phyloP scores from a whole-genome alignment of 495 filamentous ascomycete genomes.

The Podospora comata region DNA sequence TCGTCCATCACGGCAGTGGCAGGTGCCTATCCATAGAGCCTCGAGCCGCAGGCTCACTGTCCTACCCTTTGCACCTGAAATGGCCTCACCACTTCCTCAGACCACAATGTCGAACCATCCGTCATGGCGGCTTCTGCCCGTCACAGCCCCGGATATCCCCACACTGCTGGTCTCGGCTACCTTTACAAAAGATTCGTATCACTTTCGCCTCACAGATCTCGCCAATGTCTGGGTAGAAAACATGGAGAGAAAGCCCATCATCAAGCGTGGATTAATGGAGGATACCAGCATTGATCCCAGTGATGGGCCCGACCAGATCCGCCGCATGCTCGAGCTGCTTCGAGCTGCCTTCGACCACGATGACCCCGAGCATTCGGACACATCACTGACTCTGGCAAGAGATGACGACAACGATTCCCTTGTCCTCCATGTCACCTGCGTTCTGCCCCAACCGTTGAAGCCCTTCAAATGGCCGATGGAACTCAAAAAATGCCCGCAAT shows the following conservation, averaged over 20 bases:
- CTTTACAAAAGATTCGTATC: constrained; percentile 56
- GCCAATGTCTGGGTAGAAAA: constrained; percentile 79
- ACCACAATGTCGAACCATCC: constrained; percentile 27
- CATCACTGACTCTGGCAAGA: constrained; percentile 36
- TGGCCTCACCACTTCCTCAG: background rate
- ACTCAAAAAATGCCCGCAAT: constrained; percentile 54
- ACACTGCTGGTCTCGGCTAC: constrained; percentile 42
- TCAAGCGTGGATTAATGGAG: constrained; percentile 60
- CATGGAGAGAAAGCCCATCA: constrained; percentile 60
- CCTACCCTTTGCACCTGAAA: background rate
- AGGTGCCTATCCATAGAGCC: background rate
- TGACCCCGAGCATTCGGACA: constrained; percentile 37
- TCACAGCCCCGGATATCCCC: constrained; percentile 36
- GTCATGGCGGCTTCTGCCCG: constrained; percentile 38
- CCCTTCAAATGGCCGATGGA: constrained; percentile 68
- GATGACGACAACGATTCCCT: constrained; percentile 40
- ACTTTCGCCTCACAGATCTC: constrained; percentile 76
- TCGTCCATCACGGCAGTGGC: background rate
- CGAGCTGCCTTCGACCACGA: constrained; percentile 53
- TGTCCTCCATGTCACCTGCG: constrained; percentile 55
- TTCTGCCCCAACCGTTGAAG: constrained; percentile 63
- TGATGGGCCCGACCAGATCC: constrained; percentile 68
- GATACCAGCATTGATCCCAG: constrained; percentile 82
- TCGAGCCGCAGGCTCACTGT: background rate
- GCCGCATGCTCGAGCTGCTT: constrained; percentile 70